phyloP scores from a whole-genome alignment of 371 early-diverging fungal species.

The Mortierella sp. region DNA sequence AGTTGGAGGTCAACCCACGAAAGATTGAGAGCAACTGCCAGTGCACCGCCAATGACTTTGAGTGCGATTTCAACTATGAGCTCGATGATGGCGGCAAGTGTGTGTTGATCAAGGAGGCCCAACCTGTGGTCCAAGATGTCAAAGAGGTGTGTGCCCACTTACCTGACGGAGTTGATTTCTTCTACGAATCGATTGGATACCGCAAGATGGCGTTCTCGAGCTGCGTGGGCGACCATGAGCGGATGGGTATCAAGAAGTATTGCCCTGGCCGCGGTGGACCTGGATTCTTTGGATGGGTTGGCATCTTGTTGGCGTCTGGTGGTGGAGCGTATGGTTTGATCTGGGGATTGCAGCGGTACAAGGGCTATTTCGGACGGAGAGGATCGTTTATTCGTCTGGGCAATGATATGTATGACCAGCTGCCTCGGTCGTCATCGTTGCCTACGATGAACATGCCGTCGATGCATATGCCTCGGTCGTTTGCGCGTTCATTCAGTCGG shows the following conservation, averaged over 20 bases:
- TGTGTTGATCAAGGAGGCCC: constrained; percentile 72
- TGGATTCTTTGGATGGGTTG: constrained; percentile 61
- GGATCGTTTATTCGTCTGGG: constrained; percentile 44
- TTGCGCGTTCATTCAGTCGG: constrained; percentile 33
- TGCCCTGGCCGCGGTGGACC: constrained; percentile 75
- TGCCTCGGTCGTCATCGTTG: constrained; percentile 47
- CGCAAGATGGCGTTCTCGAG: constrained; percentile 84
- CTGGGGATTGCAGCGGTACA: constrained; percentile 28
- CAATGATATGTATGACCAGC: constrained; percentile 42
- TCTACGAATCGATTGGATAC: constrained; percentile 74
- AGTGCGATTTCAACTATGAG: constrained; percentile 90
- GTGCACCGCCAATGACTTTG: constrained; percentile 89
- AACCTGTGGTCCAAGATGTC: constrained; percentile 61
- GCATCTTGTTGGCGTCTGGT: constrained; percentile 53
- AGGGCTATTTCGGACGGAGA: constrained; percentile 30
- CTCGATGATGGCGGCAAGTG: constrained; percentile 74
- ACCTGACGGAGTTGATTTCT: constrained; percentile 65
- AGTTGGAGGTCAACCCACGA: constrained; percentile 76
- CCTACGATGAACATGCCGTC: constrained; percentile 48
- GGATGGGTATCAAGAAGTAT: constrained; percentile 73
- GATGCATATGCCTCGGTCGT: constrained; percentile 30
- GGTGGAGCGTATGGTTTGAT: constrained; percentile 34
- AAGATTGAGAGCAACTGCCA: constrained; percentile 74
- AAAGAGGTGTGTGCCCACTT: constrained; percentile 69
- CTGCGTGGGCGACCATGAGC: constrained; percentile 72